A percentile compares a stretch with the other conserved stretches of the same genome.
Conservation (phyloP, 306 rosid species). For the cucumber (Cucumis sativus) region Cucumber_9930_V3 NC_026658.2:7459501-7460000, state of each 20-base stretch:
- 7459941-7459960: constrained; percentile 75
- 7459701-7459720: constrained; percentile 49
- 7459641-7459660: constrained; percentile 32
- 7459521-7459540: not conserved
- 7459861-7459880: constrained; percentile 20
- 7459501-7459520: not conserved
- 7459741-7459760: constrained; percentile 33
- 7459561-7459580: not conserved
- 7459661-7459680: constrained; percentile 47
- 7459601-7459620: constrained; percentile 14
- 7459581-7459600: not conserved
- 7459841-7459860: constrained; percentile 28
- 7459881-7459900: constrained; percentile 45
- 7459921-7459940: constrained; percentile 75
- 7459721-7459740: constrained; percentile 45
- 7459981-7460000: constrained; percentile 75
- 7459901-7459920: constrained; percentile 90
- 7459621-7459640: constrained; percentile 19
- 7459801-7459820: too few species aligned
- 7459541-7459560: not conserved
- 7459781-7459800: constrained; percentile 20
- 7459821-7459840: constrained; percentile 12
- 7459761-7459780: constrained; percentile 36
- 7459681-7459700: constrained; percentile 35
- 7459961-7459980: constrained; percentile 70